A percentile compares a stretch with the other conserved stretches of the same genome.
Conservation (phyloP, 1,284 basidiomycete genomes). For the Heterobasidion irregulare region DNA sequence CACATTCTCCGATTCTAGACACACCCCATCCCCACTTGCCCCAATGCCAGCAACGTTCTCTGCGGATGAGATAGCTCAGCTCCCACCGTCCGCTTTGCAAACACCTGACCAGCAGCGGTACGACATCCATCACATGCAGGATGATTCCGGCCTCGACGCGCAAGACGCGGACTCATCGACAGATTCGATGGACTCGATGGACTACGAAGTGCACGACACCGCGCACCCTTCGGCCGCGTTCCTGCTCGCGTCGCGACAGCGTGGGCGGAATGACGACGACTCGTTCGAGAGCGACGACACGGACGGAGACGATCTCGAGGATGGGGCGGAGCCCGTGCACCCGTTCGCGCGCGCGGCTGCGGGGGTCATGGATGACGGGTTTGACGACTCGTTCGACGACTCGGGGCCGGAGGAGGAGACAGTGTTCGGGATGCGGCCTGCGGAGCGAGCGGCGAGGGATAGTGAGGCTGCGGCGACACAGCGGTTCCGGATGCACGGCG, state of each 20-base stretch:
- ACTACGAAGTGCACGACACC: conserved; percentile 23
- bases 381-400: conserved; percentile 44
- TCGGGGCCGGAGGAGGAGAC: conserved; percentile 48
- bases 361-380: conserved; percentile 16
- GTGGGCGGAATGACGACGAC: conserved; percentile 36
- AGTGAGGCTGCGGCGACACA: conserved; percentile 15
- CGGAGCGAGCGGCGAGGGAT: conserved; percentile 26
- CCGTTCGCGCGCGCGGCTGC: conserved; percentile 36
- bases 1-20: too few species aligned
- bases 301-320: conserved; percentile 17
- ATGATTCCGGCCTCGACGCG: conserved; percentile 5
- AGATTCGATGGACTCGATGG: conserved; percentile 42
- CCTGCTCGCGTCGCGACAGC: conserved; percentile 19
- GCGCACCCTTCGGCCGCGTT: conserved; percentile 23
- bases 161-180: conserved; percentile 6
- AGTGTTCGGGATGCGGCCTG: conserved; percentile 57
- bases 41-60: conserved; percentile 1
- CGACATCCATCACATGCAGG: conserved; percentile 18
- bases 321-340: conserved; percentile 34
- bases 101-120: conserved; percentile 19
- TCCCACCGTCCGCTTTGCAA: background rate
- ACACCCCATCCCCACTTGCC: background rate
- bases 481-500: conserved; percentile 45
- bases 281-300: conserved; percentile 18
- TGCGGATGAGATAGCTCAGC: background rate